Evolutionary conservation across 352 stramenopile species (phyloP), one percentile per base, ranked within the genome.

Genomic region (Phytophthora brassicae): DNA sequence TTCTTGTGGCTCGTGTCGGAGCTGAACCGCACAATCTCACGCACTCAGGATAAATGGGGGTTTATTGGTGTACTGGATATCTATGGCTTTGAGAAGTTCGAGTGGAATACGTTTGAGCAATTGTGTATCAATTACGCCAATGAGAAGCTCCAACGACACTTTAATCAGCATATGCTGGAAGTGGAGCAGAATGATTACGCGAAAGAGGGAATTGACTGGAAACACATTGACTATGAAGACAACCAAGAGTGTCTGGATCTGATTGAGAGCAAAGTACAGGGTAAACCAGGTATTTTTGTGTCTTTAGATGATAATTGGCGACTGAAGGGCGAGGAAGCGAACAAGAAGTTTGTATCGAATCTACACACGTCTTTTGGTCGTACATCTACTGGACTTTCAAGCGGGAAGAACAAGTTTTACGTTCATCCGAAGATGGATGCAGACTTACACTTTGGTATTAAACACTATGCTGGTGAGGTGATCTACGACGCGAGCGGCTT

Each of bases 101-200:
- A 97, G 46, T 95, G 86, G 88, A 97, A 96, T 56, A 97, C 88
- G 19, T 98, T 98, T 59, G 94, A 98, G 75, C 96, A 99, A 64
- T 75, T 98, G 6, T 98, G 94, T 64, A 98, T 98, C 61, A 98
- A 98, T 72, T 98, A 97, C 51, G 92, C 89, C 42, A 98, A 98
- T 63, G 94, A 98, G 61, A 98, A 98, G 70, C 75, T 98, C 3
- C 94, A 98, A 67, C 84, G 86, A 1, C 87, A 95, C 54, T 97
- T 96, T 42, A 98, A 98, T 64, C 90, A 97, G 75, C 90, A 98
- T 73, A 98, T 98, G 80, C 92, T 99, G 35, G 88, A 96, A 63
- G 88, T 98, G 12, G 97, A 99, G 70, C 96, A 99, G 72, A 85
- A 98, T 45, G 93, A 99, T 60, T 99, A 99, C 78, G 92, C 96